Conservation (phyloP, 805 yeast species). For the Candida loeiensis region DNA sequence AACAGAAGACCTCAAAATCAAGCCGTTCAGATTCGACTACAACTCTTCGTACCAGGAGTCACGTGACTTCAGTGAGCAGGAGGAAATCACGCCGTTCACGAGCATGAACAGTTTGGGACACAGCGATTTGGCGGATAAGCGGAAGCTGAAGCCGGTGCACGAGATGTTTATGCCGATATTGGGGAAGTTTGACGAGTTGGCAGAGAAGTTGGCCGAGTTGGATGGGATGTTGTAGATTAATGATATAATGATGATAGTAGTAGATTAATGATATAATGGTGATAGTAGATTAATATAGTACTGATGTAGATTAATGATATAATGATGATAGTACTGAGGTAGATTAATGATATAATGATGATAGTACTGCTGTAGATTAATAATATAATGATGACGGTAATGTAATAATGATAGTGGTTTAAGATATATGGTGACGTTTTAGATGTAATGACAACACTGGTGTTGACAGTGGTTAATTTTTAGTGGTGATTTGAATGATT, state of each 20-base stretch:
- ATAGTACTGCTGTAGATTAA: not conserved
- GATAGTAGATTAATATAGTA: not conserved
- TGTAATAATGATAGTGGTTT: no score
- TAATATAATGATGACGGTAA: not conserved
- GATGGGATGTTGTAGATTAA: slow-evolving; percentile 17
- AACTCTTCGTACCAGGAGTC: not conserved
- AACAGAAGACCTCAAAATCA: no score
- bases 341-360: not conserved
- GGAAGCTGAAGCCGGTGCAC: slow-evolving; percentile 39
- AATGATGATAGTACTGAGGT: not conserved
- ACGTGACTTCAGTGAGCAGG: not conserved
- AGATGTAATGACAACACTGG: not conserved
- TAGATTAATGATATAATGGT: no score
- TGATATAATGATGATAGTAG: not conserved
- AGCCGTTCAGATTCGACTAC: no score
- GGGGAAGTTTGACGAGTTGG: slow-evolving; percentile 43
- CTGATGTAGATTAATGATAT: not conserved
- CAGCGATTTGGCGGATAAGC: slow-evolving; percentile 16
- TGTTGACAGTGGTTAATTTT: no score
- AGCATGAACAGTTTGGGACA: slow-evolving; percentile 29
- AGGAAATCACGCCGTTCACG: slow-evolving; percentile 32
- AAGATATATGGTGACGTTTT: no score
- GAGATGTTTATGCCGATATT: slow-evolving; percentile 58
- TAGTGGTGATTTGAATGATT: no score
- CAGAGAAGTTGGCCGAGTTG: slow-evolving; percentile 39